Evolutionary conservation across 805 yeast genomes (phyloP), one percentile per base, ranked within the genome.

Genomic region (Candida mattraensis): DNA sequence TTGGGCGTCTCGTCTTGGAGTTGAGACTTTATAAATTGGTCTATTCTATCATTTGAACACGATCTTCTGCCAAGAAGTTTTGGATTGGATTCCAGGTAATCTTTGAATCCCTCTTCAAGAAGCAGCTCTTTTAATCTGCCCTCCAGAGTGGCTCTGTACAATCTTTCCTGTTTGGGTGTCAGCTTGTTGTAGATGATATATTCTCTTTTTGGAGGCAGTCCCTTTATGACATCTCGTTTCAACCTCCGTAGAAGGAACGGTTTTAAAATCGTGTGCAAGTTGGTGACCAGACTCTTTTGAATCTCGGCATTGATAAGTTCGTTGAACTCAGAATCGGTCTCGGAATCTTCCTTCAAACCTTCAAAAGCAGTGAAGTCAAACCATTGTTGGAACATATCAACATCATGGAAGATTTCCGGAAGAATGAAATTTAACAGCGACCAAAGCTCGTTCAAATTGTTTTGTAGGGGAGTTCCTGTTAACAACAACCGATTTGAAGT

Each of bases 401-500:
- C 72, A 59, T 91, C 98, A 27, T 86, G 86, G 58, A 91, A 91
- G 18, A 93, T 84, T 51, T 88, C 96, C 0, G 99, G 99, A 33
- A 91, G 66, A 22, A 93, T 82, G 54, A 91, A 91, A 56, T 93
- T 93, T 36, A 91, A 67, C 39, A 93, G 65, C 0, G 96, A 83
- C 98, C 98, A 91, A 24, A 93, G 64, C 61, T 93, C 98, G 35
- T 83, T 75, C 39, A 91, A 65, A 53, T 89, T 91, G 57, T 91
- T 91, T 58, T 91, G 99, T 34, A 91, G 66, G 0, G 99, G 98
- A 0, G 99, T 91, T n/a, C 99, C 99, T 0, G 99, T 91, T 10
- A 91, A 64, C 18, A 91, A 64, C 30, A 91, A 65, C 43, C 96
- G 67, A 54, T 91, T 91, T 1, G 77, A 68, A 1, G 83, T 80